Conservation (phyloP, 371 early-diverging fungal genomes). For the Actinomucor elegans region DNA sequence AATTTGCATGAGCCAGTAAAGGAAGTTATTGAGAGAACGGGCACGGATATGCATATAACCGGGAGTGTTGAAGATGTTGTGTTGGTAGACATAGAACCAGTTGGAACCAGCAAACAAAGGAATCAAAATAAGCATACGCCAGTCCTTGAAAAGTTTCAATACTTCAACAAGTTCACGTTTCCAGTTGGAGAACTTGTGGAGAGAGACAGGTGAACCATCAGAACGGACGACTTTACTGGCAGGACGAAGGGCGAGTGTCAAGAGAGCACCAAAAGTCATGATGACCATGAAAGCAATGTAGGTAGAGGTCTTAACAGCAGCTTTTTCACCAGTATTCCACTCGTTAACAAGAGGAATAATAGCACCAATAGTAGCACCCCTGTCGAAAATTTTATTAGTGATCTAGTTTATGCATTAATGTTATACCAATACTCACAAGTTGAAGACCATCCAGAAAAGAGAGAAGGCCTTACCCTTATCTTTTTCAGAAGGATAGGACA, state of each 20-base stretch:
- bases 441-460: conserved; percentile 80
- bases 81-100: conserved; percentile 77
- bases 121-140: conserved; percentile 62
- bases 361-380: conserved; percentile 74
- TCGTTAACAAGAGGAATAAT: conserved; percentile 66
- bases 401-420: no score
- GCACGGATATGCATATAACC: conserved; percentile 58
- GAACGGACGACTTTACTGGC: conserved; percentile 58
- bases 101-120: conserved; percentile 76
- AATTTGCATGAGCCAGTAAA: conserved; percentile 77
- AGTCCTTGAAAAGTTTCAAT: conserved; percentile 62
- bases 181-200: conserved; percentile 59
- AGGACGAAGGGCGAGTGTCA: conserved; percentile 60
- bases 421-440: conserved; percentile 36
- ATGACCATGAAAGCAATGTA: conserved; percentile 70
- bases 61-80: conserved; percentile 34
- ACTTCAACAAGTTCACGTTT: conserved; percentile 57
- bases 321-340: conserved; percentile 34
- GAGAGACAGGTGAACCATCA: conserved; percentile 65
- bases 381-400: conserved; percentile 50
- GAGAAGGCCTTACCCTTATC: conserved; percentile 72
- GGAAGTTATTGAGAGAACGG: conserved; percentile 62
- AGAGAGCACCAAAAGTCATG: conserved; percentile 60
- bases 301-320: conserved; percentile 31
- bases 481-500: conserved; percentile 74